These are phyloP conservation scores for Catenaria anguillulae DNA, from an alignment of 371 early-diverging fungal genomes.

Conservation along the genomic window DNA sequence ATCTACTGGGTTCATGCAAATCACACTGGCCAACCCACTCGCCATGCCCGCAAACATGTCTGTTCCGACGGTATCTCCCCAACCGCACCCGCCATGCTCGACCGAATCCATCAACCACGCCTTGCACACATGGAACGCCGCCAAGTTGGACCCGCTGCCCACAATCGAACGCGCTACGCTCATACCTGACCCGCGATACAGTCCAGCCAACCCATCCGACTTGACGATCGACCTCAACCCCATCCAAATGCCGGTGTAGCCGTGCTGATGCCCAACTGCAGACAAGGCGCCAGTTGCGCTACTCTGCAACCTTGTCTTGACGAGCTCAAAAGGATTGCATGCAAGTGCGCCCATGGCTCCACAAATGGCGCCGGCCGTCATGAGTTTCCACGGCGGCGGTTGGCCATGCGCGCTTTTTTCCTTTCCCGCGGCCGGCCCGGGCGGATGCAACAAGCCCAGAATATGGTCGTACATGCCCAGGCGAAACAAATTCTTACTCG, in stretches of 20 bases:
- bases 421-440: no score
- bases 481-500: slow-evolving; percentile 50
- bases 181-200: slow-evolving; percentile 35
- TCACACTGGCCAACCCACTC: slow-evolving; percentile 31
- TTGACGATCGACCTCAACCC: slow-evolving; percentile 31
- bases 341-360: slow-evolving; percentile 54
- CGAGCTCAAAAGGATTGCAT: slow-evolving; percentile 54
- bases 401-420: no score
- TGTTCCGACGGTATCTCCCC: slow-evolving; percentile 34
- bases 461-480: slow-evolving; percentile 54
- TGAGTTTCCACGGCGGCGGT: slow-evolving; percentile 51
- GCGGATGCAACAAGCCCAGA: slow-evolving; percentile 37
- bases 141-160: slow-evolving; percentile 44
- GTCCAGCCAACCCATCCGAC: slow-evolving; percentile 33
- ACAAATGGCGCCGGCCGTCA: slow-evolving; percentile 47
- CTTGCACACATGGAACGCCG: slow-evolving; percentile 43
- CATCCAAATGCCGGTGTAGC: slow-evolving; percentile 38
- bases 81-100: slow-evolving; percentile 25
- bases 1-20: slow-evolving; percentile 57
- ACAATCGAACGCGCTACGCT: slow-evolving; percentile 41
- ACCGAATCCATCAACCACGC: slow-evolving; percentile 34
- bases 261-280: slow-evolving; percentile 39
- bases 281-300: slow-evolving; percentile 27
- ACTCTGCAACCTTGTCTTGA: slow-evolving; percentile 49
- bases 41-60: slow-evolving; percentile 45